Base-by-base conservation (phyloP, 768 basidiomycete species). In the Russula abietina region DNA sequence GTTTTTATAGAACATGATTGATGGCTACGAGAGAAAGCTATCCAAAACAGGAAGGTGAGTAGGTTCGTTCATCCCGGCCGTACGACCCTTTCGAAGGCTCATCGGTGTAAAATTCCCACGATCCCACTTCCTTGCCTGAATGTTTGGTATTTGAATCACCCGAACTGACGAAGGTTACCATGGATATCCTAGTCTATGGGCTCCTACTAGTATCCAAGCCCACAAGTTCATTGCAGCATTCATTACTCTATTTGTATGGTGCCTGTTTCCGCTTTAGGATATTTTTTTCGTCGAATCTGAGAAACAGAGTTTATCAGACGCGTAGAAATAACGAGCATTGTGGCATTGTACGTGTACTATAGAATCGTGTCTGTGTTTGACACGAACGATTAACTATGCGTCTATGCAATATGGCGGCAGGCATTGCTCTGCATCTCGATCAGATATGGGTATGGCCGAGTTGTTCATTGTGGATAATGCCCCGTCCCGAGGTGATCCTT, bases 391-490 rank as follows among this genome's bases (percentile, higher is more conserved):
- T 28, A 45, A 54, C 51, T 32, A 62, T 56, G 50, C 33, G n/a
- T 69, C 64, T 33, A 56, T 17, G n/a, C 10, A 3, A 4, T 28
- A 49, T 61, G 88, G 88, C 91, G 88, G 88, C 87, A 91, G 71
- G 85, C 90, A 17, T 89, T 90, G 87, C 79, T 92, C 57, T 90
- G 86, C 62, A 86, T 87, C 14, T 88, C 85, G 86, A 66, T 87
- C 39, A 75, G 73, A 19, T 74, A 76, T 51, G 67, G 67, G 68
- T 19, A 55, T 72, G 3, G 70, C 70, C 24, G 84, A 87, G 1
- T 84, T 84, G 0, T 87, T 94, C 74, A 80, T 93, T 62, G 85
- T 85, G 28, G 71, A 88, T 66, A 93, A 91, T 70, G 90, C 28
- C 88, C 28, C 81, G 87, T 30, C 87, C 87, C 5, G 89, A 89